A percentile compares a stretch with the other conserved stretches of the same genome.
These are phyloP conservation scores for Thymus quinquecostatus DNA, from an alignment of 257 asterid species.

Conservation along the genomic window DNA sequence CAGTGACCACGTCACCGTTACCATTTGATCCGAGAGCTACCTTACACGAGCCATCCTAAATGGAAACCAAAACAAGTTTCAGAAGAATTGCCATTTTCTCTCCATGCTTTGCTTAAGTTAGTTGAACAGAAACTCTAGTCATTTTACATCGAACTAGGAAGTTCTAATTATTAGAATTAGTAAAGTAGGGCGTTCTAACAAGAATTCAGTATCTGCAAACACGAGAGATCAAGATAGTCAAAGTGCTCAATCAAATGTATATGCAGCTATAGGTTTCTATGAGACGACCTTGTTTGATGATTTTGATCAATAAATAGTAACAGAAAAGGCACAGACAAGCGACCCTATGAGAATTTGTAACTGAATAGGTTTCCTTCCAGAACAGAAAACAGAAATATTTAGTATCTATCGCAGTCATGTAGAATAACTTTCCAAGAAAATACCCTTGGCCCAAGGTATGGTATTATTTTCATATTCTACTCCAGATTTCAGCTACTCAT, in stretches of 20 bases:
- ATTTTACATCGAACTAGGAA: background rate
- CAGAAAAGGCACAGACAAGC: background rate
- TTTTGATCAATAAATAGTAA: background rate
- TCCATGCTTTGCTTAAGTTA: background rate
- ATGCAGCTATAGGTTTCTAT: background rate
- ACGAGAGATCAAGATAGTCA: background rate
- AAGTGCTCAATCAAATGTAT: background rate
- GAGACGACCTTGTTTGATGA: background rate
- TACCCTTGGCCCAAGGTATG: background rate
- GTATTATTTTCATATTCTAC: background rate
- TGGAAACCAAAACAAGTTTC: constrained; percentile 17
- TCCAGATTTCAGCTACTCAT: background rate
- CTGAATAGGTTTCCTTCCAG: background rate
- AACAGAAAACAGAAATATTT: background rate
- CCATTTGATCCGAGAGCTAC: constrained; percentile 79
- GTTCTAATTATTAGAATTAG: background rate
- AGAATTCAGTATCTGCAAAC: no score
- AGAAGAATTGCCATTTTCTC: background rate
- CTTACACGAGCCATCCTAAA: constrained; percentile 84
- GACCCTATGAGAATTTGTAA: background rate
- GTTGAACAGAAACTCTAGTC: background rate
- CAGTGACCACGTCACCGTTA: constrained; percentile 62
- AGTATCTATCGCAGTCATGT: background rate
- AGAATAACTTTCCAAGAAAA: background rate
- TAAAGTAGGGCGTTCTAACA: no score